A percentile compares a stretch with the other conserved stretches of the same genome.
These are phyloP conservation scores for Apiospora malaysiana DNA, from an alignment of 2,329 filamentous ascomycete species.

Conservation along the genomic window DNA sequence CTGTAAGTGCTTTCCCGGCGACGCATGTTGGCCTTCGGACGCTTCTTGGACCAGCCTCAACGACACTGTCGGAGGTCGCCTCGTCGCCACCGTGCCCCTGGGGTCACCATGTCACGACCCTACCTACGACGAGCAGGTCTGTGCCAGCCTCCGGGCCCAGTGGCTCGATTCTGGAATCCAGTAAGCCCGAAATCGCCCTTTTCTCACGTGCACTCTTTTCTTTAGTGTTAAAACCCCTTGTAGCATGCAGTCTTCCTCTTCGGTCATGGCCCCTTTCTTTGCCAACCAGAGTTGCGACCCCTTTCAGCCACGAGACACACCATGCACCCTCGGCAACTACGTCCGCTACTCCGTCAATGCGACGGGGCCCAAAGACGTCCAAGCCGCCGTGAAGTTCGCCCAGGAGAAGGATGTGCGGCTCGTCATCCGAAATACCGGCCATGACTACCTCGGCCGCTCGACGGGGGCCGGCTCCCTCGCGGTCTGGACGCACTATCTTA, in stretches of 20 bases:
- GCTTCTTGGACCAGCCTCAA: constrained; percentile 23
- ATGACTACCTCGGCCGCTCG: constrained; percentile 57
- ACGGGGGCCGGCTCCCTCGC: constrained; percentile 56
- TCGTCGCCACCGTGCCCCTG: constrained; percentile 34
- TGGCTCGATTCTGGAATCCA: constrained; percentile 18
- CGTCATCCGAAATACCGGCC: constrained; percentile 56
- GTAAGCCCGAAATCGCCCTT: neutral
- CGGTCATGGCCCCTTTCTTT: constrained; percentile 25
- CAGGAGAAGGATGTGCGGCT: constrained; percentile 49
- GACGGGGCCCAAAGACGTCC: constrained; percentile 18
- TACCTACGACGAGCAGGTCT: constrained; percentile 29
- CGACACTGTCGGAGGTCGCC: constrained; percentile 27
- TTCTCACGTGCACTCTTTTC: neutral
- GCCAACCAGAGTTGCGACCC: constrained; percentile 27
- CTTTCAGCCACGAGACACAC: constrained; percentile 19
- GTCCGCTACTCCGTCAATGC: constrained; percentile 25
- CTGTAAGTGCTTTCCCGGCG: constrained; percentile 21
- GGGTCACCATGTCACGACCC: constrained; percentile 31
- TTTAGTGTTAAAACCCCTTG: neutral
- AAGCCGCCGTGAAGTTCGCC: constrained; percentile 30
- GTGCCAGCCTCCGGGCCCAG: constrained; percentile 26
- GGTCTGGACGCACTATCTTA: constrained; percentile 55
- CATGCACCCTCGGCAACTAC: constrained; percentile 25
- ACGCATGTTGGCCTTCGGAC: constrained; percentile 22
- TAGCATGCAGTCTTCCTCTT: constrained; percentile 26